Base-by-base conservation (phyloP, 2,329 filamentous ascomycete genomes). In the Claviceps sp. region DNA sequence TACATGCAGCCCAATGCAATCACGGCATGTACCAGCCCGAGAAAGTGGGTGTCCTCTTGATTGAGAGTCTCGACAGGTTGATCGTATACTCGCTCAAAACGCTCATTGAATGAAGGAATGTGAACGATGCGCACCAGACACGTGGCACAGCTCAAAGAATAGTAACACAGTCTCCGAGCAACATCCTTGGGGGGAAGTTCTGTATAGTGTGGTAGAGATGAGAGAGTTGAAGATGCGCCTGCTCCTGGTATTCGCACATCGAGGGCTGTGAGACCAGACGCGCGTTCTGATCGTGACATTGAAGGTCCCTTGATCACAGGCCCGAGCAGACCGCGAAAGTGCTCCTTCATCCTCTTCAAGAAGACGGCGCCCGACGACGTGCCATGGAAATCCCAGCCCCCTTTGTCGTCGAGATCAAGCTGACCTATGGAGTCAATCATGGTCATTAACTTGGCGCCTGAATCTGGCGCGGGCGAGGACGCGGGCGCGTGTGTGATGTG, bases 361-460 rank as follows among this genome's bases (percentile, higher is more conserved):
- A 96, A 98, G 56, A 91, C 88, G 44, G 90, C 78, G 2, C 91
- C 90, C 0, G 93, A 97, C 0, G 91, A 96, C 57, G 87, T 86
- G 47, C 93, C 93, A 63, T 95, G 89, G 61, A 95, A 98, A 67
- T 97, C 90, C 82, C 89, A 95, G 60, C 93, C 82, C 43, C 91
- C 91, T 60, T 84, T 82, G 59, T 97, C 91, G 60, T 95, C 89
- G 37, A 97, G 76, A 61, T 97, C 91, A 18, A 98, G 76, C 63
- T 90, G 87, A 38, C 91, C 93, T 2, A 91, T 89, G 43, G 87
- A 87, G 63, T 91, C 87, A 53, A 97, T 89, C 91, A 98, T 97
- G 30, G 90, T 95, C 63, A 91, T 84, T 26, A 98, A 73, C 57
- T 91, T 79, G 11, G 79, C 81, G 45, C 83, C 76, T 34, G 76